These are phyloP conservation scores for Fagopyrum tataricum DNA, from an alignment of 148 eudicot species.

Conservation along the genomic window DNA sequence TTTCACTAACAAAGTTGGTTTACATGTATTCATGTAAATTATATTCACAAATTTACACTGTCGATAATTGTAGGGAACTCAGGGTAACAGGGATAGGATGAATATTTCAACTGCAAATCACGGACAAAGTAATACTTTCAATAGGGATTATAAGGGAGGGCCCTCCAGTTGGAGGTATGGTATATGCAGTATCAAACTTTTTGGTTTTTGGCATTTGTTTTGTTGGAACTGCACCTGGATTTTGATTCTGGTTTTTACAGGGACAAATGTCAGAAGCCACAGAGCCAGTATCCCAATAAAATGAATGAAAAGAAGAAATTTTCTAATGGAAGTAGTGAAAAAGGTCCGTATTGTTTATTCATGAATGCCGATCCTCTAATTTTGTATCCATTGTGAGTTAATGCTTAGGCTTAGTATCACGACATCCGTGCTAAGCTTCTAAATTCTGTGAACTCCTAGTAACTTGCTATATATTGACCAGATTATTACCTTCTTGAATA, in stretches of 20 bases:
- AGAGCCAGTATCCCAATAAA: constrained; percentile 28
- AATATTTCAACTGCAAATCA: constrained; percentile 24
- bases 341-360: constrained; percentile 28
- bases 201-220: neutral
- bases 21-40: neutral
- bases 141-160: constrained; percentile 27
- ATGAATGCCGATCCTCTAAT: neutral
- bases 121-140: constrained; percentile 37
- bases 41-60: neutral
- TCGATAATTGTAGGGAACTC: constrained; percentile 35
- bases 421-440: neutral
- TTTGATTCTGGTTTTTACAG: constrained; percentile 1
- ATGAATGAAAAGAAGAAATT: constrained; percentile 29
- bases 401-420: neutral
- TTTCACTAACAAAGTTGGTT: neutral
- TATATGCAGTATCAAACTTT: neutral
- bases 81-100: constrained; percentile 25
- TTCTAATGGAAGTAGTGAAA: constrained; percentile 29
- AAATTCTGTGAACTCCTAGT: neutral
- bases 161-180: constrained; percentile 44
- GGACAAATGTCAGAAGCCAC: constrained; percentile 35
- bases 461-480: neutral
- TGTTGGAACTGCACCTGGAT: neutral
- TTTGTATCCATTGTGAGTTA: neutral
- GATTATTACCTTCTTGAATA: neutral